A percentile compares a stretch with the other conserved stretches of the same genome.
phyloP scores from a whole-genome alignment of 106 monocot genomes.

The Xerophyta viscosa region DNA sequence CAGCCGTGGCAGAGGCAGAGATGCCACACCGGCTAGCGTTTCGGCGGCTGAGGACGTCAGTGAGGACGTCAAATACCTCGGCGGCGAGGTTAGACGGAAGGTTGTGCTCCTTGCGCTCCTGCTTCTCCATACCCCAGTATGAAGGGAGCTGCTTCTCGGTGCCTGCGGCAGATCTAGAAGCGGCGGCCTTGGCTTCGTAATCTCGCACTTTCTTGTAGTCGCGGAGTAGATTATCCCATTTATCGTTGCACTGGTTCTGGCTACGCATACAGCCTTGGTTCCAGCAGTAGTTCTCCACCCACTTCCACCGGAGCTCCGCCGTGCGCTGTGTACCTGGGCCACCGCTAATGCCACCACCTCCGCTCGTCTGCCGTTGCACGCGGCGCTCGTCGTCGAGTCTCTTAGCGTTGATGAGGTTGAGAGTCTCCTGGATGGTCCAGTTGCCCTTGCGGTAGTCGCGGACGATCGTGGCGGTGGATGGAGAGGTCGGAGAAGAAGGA shows the following conservation, averaged over 20 bases:
- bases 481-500: conserved; percentile 4
- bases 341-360: no score
- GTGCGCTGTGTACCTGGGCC: conserved; percentile 14
- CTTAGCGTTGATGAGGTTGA: conserved; percentile 85
- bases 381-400: conserved; percentile 81
- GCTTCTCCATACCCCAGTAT: conserved; percentile 73
- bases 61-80: conserved; percentile 71
- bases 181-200: conserved; percentile 20
- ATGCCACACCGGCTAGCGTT: conserved; percentile 26
- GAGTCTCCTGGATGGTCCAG: conserved; percentile 91
- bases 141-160: conserved; percentile 6
- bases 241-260: conserved; percentile 92
- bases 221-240: conserved; percentile 84
- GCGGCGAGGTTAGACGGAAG: conserved; percentile 69
- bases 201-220: conserved; percentile 76
- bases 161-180: background rate
- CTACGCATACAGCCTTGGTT: conserved; percentile 47
- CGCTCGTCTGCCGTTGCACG: background rate
- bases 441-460: conserved; percentile 95
- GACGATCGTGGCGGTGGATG: background rate
- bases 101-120: conserved; percentile 55
- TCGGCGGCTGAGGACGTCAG: conserved; percentile 60
- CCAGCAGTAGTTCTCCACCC: conserved; percentile 87
- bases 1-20: background rate
- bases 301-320: conserved; percentile 80